Evolutionary conservation across 129 eudicot species (phyloP), one percentile per base, ranked within the genome.

Genomic region (Saposhnikovia divaricata): DNA sequence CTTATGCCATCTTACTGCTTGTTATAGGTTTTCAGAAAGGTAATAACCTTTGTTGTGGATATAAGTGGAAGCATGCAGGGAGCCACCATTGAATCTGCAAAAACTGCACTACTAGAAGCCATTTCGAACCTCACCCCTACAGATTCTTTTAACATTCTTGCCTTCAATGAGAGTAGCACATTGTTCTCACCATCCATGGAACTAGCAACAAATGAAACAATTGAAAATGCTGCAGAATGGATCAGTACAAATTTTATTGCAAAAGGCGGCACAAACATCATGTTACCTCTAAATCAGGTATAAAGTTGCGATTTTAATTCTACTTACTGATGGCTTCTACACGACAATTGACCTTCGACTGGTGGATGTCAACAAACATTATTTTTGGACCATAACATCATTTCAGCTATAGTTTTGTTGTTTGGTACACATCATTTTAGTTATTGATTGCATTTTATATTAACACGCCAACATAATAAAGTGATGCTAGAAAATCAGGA

Each of bases 41-140:
- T 88, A 84, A 87, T 95, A 77, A 82, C 89, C 38, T 95, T 87
- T 86, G 59, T 95, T 9, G 85, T 95, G 31, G 98, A 95, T 78
- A 86, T 74, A 75, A 95, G 98, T 79, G 93, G 84, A 74, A 95
- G 98, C 87, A 95, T 95, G 98, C 76, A 57, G 40, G 97, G 86
- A 82, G 81, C 66, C 27, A 89, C 97, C 57, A 82, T 92, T 42
- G 94, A 92, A 83, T 82, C 86, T 80, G 82, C 87, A 43, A 96
- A 84, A 83, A 16, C 84, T 66, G 99, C 93, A 55, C 80, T 96
- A 75, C 70, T 80, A 43, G 84, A 82, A 19, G 86, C 89, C 15
- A 90, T 96, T 39, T 73, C 77, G 14, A 88, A 87, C 77, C 90
- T 96, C 70, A 78, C 80, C 34, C 85, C 86, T 14, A 77, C 53